Percentiles rank a stretch among this genome's conserved stretches.
Conservation (phyloP, 768 basidiomycete species). For the Exsudoporus frostii region DNA sequence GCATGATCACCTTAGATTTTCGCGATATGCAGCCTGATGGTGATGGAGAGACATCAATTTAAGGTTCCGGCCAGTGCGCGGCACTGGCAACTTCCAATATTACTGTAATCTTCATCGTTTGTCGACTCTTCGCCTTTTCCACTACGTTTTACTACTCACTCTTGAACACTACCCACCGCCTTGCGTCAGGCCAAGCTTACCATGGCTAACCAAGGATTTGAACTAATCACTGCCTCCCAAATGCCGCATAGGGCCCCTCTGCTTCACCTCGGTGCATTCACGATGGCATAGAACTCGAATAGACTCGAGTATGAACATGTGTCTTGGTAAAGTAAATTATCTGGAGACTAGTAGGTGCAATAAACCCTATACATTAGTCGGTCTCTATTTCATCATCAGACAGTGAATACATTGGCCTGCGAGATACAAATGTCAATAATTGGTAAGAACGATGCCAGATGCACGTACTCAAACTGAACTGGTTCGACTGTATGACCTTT, state of each 20-base stretch:
- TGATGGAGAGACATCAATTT: too few species aligned
- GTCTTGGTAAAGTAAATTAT: constrained; percentile 2
- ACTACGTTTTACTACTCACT: too few species aligned
- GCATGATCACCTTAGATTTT: too few species aligned
- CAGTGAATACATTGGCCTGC: neutral
- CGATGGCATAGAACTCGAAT: neutral
- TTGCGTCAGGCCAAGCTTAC: too few species aligned
- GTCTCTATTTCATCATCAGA: constrained; percentile 1
- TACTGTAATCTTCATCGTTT: too few species aligned
- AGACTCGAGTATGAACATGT: neutral
- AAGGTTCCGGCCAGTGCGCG: too few species aligned
- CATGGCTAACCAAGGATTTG: too few species aligned
- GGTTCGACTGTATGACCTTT: constrained; percentile 1
- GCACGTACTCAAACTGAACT: constrained; percentile 1
- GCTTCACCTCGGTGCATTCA: neutral
- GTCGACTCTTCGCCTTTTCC: too few species aligned
- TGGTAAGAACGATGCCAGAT: neutral
- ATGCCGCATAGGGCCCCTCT: too few species aligned
- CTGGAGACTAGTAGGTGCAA: neutral
- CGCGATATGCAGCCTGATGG: too few species aligned
- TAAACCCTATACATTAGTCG: neutral
- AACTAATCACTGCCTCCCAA: neutral
- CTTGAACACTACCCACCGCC: too few species aligned
- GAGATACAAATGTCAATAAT: neutral
- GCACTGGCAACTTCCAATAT: too few species aligned